phyloP scores from a whole-genome alignment of 2,329 filamentous ascomycete genomes.

The Aspergillus japonicus region DNA sequence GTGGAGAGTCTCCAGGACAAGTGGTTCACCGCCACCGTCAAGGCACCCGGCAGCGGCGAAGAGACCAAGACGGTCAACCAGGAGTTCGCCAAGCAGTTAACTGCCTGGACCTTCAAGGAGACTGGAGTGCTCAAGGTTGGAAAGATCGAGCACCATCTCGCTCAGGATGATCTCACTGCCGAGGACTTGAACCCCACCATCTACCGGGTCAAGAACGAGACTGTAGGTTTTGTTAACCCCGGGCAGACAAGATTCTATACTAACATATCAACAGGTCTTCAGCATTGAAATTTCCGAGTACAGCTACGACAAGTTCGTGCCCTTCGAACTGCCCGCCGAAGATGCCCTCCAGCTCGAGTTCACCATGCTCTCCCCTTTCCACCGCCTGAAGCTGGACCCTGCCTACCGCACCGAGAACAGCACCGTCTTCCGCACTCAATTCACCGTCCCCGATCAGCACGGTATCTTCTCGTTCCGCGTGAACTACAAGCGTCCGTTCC shows the following conservation, averaged over 20 bases:
- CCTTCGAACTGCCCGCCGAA: slow-evolving; percentile 66
- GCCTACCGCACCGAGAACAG: slow-evolving; percentile 61
- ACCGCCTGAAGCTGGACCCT: slow-evolving; percentile 72
- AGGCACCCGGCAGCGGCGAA: slow-evolving; percentile 53
- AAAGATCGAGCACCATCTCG: slow-evolving; percentile 72
- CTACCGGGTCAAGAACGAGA: slow-evolving; percentile 94
- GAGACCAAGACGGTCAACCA: slow-evolving; percentile 70
- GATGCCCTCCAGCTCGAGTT: slow-evolving; percentile 93
- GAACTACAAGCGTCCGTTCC: slow-evolving; percentile 94
- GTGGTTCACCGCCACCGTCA: slow-evolving; percentile 82
- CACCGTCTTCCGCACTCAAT: slow-evolving; percentile 70
- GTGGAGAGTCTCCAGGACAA: slow-evolving; percentile 82
- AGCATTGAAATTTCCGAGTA: slow-evolving; percentile 88
- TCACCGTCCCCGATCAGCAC: slow-evolving; percentile 91
- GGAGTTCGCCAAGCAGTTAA: slow-evolving; percentile 79
- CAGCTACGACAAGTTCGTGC: slow-evolving; percentile 67
- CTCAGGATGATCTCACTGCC: slow-evolving; percentile 50
- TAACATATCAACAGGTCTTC: slow-evolving; percentile 61
- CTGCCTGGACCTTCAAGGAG: slow-evolving; percentile 97
- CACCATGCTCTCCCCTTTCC: slow-evolving; percentile 97
- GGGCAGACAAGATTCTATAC: not conserved
- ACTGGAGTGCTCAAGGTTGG: slow-evolving; percentile 84
- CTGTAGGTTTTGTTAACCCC: slow-evolving; percentile 62
- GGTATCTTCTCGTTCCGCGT: slow-evolving; percentile 98
- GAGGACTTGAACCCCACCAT: slow-evolving; percentile 70